Base-by-base conservation (phyloP, 116 monocot species). In the Phalaenopsis hybrid region DNA sequence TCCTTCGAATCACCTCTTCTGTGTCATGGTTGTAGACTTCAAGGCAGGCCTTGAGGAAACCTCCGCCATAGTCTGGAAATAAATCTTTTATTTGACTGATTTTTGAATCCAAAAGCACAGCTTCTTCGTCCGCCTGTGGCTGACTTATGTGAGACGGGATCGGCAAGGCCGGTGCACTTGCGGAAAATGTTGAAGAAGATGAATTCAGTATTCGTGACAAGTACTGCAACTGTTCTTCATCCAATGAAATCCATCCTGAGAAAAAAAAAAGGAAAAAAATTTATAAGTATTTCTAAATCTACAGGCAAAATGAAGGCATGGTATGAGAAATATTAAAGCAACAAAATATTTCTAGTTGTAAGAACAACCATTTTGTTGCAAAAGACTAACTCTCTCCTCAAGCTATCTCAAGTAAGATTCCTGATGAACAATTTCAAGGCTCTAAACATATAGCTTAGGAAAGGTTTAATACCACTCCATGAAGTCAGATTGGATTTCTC, bases 31-130 rank as follows among this genome's bases (percentile, higher is more conserved):
- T 89, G 74, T 95, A 99, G 49, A 86, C 87, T 82, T 99, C 92
- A 45, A 99, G 92, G 79, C 99, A 99, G 61, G 99, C 92, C 44
- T 86, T 77, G 37, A 99, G 89, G 76, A 95, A 99, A 13, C 95
- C 99, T 83, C 86, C 92, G 46, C 99, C 99, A 84, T 99, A 99
- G 70, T 99, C 95, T 58, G 99, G 99, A 78, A 99, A 91, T 43
- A 99, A 79, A 84, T 99, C 99, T 79, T 85, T 93, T 85, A 99
- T 92, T 82, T 99, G 99, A 84, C 93, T 95, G 81, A 99, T 95
- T 79, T 91, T 99, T 58, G 99, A 99, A 73, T 99, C 99, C 63
- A 92, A 46, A 46, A 99, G 91, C 8, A 85, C 84, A 78, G 82
- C 73, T 68, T 91, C 91, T 84, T 99, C 95, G 84, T 90, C 85